Evolutionary conservation across 2,329 filamentous ascomycete genomes (phyloP).

Genomic region (Apiospora aurea): DNA sequence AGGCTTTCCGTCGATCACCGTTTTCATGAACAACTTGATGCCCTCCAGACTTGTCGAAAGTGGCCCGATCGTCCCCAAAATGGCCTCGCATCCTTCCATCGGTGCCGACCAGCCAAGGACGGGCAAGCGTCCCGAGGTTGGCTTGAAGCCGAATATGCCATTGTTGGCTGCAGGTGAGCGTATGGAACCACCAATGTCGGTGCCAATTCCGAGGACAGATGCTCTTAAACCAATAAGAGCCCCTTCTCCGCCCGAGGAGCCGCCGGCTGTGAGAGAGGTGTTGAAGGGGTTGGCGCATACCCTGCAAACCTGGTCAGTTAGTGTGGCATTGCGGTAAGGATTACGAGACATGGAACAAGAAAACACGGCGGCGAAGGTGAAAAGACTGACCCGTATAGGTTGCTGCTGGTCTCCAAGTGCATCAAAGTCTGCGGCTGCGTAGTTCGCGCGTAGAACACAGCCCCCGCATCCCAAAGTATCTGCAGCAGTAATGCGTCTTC

Average conservation of each 20-base stretch:
- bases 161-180: constrained; percentile 55
- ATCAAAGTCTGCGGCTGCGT: constrained; percentile 62
- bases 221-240: constrained; percentile 59
- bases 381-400: constrained; percentile 51
- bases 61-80: constrained; percentile 60
- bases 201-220: constrained; percentile 60
- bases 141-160: constrained; percentile 52
- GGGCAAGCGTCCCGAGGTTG: constrained; percentile 52
- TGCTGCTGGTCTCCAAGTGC: constrained; percentile 59
- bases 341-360: background rate
- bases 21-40: constrained; percentile 50
- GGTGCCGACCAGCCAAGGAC: constrained; percentile 44
- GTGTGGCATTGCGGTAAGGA: no score
- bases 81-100: constrained; percentile 52
- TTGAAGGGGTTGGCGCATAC: constrained; percentile 63
- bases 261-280: constrained; percentile 56
- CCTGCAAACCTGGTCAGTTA: constrained; percentile 37
- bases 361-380: constrained; percentile 11
- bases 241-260: constrained; percentile 64
- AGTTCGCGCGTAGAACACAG: constrained; percentile 59
- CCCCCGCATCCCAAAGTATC: constrained; percentile 54
- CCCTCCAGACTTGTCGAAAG: constrained; percentile 60
- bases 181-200: constrained; percentile 60
- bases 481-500: constrained; percentile 57
- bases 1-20: constrained; percentile 38